Percentiles rank a stretch among this genome's conserved stretches.
Conservation (phyloP, 1,284 basidiomycete species). For the Exobasidium rhododendri region DNA sequence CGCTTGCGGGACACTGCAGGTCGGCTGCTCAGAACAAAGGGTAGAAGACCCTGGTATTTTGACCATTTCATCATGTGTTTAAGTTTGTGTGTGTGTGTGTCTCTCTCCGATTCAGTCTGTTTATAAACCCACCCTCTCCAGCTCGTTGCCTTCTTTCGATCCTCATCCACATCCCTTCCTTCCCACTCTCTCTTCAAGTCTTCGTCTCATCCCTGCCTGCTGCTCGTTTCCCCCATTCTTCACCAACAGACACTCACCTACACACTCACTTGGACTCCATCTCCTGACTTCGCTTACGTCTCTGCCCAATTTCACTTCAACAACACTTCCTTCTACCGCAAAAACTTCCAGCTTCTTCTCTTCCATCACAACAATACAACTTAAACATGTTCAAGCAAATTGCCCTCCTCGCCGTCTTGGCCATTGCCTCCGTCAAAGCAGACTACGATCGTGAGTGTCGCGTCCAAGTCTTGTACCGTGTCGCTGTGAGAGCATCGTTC, state of each 20-base stretch:
- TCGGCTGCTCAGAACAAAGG: no score
- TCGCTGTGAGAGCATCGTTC: no score
- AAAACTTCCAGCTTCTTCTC: not conserved
- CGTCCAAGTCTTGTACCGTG: no score
- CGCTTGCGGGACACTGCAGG: no score
- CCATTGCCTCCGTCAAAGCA: conserved; percentile 31
- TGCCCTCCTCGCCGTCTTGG: conserved; percentile 30
- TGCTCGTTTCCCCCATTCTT: not conserved
- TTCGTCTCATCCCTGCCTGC: not conserved
- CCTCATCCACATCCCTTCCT: not conserved
- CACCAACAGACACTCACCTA: not conserved
- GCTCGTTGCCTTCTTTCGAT: not conserved
- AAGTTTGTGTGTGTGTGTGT: no score
- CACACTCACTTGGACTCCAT: not conserved
- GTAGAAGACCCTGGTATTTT: no score
- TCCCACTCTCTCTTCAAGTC: not conserved
- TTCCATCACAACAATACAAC: conserved; percentile 11
- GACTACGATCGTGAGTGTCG: conserved; percentile 30
- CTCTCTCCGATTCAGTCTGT: no score
- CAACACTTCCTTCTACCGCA: conserved; percentile 2
- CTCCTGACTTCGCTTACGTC: conserved; percentile 2
- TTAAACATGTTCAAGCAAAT: conserved; percentile 32
- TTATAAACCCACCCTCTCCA: not conserved
- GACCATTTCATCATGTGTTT: no score
- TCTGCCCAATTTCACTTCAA: conserved; percentile 24